Evolutionary conservation across 2,329 filamentous ascomycete genomes (phyloP).

Genomic region (Aspergillus niger): DNA sequence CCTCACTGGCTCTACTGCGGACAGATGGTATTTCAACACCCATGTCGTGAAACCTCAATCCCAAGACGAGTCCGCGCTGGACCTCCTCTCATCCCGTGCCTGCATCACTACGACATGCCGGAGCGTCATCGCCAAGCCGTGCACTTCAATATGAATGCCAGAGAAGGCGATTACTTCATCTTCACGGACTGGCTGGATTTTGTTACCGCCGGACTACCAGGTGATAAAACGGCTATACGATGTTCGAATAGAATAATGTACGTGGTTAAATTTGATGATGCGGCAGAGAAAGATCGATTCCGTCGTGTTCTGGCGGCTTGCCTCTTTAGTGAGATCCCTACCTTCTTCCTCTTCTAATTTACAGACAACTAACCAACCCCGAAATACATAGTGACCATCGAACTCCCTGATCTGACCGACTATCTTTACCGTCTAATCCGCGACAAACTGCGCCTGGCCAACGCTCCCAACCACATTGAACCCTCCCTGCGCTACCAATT

Average conservation of each 20-base stretch:
- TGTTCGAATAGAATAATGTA: conserved; percentile 28
- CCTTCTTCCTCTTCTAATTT: background rate
- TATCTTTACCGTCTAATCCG: conserved; percentile 41
- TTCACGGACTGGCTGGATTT: conserved; percentile 33
- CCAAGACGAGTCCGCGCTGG: conserved; percentile 21
- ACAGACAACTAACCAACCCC: conserved; percentile 4
- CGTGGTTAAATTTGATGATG: conserved; percentile 28
- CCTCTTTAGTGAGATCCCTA: conserved; percentile 30
- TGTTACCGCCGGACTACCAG: conserved; percentile 14
- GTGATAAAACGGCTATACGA: conserved; percentile 14
- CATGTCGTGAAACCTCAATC: conserved; percentile 25
- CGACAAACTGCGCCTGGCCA: conserved; percentile 28
- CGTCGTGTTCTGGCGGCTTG: conserved; percentile 36
- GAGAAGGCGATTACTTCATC: conserved; percentile 39
- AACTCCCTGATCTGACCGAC: conserved; percentile 27
- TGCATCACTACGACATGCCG: conserved; percentile 33
- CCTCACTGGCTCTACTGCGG: conserved; percentile 38
- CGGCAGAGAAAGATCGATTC: conserved; percentile 35
- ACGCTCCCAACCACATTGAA: conserved; percentile 22
- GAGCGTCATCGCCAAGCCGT: conserved; percentile 42
- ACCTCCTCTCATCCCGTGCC: conserved; percentile 30
- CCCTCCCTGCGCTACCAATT: conserved; percentile 29
- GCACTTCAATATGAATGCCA: conserved; percentile 28
- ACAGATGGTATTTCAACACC: conserved; percentile 23
- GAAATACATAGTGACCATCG: conserved; percentile 26